Base-by-base conservation (phyloP, 768 basidiomycete species). In the Psilocybe tampanensis region DNA sequence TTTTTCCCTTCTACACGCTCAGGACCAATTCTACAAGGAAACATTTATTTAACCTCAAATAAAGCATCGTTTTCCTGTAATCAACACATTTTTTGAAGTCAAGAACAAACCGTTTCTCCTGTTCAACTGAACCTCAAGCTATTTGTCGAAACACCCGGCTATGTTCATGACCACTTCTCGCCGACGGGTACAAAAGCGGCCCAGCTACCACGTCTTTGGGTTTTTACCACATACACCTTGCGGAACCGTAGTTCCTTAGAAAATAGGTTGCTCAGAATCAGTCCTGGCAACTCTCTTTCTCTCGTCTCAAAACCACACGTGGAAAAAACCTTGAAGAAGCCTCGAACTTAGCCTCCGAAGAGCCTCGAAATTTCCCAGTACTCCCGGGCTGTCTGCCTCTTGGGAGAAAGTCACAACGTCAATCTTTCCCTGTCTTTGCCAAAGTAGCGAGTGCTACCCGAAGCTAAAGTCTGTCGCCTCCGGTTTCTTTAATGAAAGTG, bases 151-250 rank as follows among this genome's bases (percentile, higher is more conserved):
- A 34, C 13, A 11, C 19, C 29, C 32, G 21, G 19, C 19, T 15
- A 19, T 50, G 12, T 15, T 34, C 36, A 15, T n/a, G n/a, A n/a
- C 32, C 8, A 55, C 34, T 17, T 26, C 21, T 13, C 36, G 26
- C 41, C 47, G 55, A 34, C 41, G 33, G 36, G 36, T 32, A 49
- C 26, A 45, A 47, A 47, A 36, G 39, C 47, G 52, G 49, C 26
- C 36, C 43, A 29, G 47, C 41, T 19, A 62, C 61, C 61, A 57
- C 33, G 22, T 17, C 36, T 51, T 48, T 54, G 57, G 57, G 47
- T 41, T 54, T 39, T 60, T 64, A 60, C 63, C 63, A 64, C 63
- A 57, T 17, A 55, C 57, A 41, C 21, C 49, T 17, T 51, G 33
- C 44, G 24, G 44, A 42, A 32, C 17, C 51, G 19, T n/a, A 21